Conservation (phyloP, 2,329 filamentous ascomycete genomes). For the Penicillium sp. region DNA sequence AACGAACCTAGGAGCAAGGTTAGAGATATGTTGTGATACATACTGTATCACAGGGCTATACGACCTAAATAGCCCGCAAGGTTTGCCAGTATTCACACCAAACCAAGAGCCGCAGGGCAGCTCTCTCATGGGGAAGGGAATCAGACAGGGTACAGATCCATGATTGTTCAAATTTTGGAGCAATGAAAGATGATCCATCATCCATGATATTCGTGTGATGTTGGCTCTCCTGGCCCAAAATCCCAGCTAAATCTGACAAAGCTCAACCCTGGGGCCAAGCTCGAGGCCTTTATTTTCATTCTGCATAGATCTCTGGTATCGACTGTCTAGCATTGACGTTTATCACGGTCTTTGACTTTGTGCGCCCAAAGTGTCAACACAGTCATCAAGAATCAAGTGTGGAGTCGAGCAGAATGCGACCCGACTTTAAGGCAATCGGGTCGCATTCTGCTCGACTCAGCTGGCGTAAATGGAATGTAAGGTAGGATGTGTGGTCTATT, state of each 20-base stretch:
- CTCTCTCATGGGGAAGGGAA: not conserved
- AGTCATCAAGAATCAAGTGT: not conserved
- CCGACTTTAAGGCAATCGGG: not conserved
- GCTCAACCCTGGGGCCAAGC: not conserved
- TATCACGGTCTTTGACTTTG: not conserved
- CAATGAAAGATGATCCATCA: not conserved
- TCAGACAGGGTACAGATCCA: not conserved
- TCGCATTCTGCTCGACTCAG: conserved; percentile 2
- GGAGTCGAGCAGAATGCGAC: no score
- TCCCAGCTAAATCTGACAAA: not conserved
- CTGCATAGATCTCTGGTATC: not conserved
- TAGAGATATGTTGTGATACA: not conserved
- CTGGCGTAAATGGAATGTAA: not conserved
- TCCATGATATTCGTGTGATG: not conserved
- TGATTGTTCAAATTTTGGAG: not conserved
- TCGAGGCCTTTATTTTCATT: not conserved
- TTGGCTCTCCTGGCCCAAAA: not conserved
- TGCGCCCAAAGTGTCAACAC: not conserved
- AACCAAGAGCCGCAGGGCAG: not conserved
- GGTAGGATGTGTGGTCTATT: not conserved
- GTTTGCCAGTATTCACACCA: not conserved
- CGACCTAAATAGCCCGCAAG: not conserved
- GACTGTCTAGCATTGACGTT: not conserved
- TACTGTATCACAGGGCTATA: not conserved
- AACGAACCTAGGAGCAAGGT: not conserved